Evolutionary conservation across 768 basidiomycete species (phyloP), one percentile per base, ranked within the genome.

Genomic region (Boletus tomentosulus): DNA sequence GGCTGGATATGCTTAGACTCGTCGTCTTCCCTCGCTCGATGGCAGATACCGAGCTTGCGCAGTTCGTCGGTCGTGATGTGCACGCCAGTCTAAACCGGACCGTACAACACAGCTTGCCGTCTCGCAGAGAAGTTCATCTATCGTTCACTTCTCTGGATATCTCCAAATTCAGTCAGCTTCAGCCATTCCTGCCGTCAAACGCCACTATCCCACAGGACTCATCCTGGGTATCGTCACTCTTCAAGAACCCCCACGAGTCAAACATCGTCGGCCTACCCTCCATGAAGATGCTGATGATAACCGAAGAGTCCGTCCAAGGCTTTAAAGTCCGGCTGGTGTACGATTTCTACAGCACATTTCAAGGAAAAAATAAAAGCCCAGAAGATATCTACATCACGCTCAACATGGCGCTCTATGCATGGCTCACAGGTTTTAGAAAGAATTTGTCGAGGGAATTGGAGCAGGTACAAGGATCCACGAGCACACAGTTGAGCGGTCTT

Each of bases 321-420:
- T 50, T 60, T 10, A 63, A 62, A 24, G 73, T 73, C 34, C 67
- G 68, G 15, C 75, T 92, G 22, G 62, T 75, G 13, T 92, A 92
- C 58, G 82, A 86, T 62, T 91, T 91, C 70, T 74, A 83, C 69
- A 89, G 86, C 63, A 72, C 78, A 52, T 91, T 90, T 66, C 79
- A 80, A 27, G 73, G 76, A 54, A 79, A 77, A 25, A 73, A 74
- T 69, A 73, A 76, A 59, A 79, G 82, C 47, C 75, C 78, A 30
- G 85, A 90, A 59, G 87, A 89, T 59, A 90, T 93, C 51, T 92
- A 86, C 68, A 89, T 93, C 69, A 86, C 89, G 4, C 75, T 93
- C 58, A 92, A 93, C 72, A 83, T 91, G 63, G 79, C 85, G 0
- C 73, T 92, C 2, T 92, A 92, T 63, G 81, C 87, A 9, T 91